These are phyloP conservation scores for Mortierella sp. DNA, from an alignment of 371 early-diverging fungal genomes.

Conservation along the genomic window DNA sequence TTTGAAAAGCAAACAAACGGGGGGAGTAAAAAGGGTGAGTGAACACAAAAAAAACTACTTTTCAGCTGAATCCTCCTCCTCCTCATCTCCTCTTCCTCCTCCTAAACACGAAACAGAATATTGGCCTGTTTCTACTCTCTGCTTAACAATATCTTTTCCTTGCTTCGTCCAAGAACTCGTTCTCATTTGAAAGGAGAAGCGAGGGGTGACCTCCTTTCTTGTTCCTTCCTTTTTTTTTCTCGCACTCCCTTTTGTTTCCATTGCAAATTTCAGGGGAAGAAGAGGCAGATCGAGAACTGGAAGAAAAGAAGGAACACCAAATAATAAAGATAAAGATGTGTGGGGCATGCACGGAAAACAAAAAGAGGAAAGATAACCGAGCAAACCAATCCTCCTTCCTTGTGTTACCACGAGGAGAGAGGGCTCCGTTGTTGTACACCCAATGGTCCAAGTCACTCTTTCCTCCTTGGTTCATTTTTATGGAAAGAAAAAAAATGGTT, in stretches of 20 bases:
- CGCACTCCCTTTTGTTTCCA: not conserved
- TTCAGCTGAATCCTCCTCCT: not conserved
- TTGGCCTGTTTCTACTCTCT: not conserved
- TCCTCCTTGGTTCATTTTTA: not conserved
- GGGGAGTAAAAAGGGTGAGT: not conserved
- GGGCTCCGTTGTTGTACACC: not conserved
- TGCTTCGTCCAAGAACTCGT: not conserved
- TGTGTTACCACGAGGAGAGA: conserved; percentile 1
- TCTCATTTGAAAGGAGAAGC: too few species aligned
- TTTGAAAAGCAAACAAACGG: not conserved
- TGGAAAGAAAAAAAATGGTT: conserved; percentile 1
- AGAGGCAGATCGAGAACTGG: not conserved
- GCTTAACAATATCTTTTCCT: not conserved
- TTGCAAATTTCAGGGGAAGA: not conserved
- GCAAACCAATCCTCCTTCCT: not conserved
- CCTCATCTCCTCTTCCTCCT: not conserved
- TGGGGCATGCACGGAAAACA: conserved; percentile 8
- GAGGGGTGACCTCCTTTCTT: not conserved
- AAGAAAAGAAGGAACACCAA: not conserved
- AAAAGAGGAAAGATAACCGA: conserved; percentile 12
- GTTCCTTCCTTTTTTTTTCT: not conserved
- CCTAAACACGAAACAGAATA: not conserved
- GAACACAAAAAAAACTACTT: not conserved
- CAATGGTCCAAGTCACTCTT: conserved; percentile 7
- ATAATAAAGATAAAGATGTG: not conserved